Conservation (phyloP, 148 eudicot species). For the Cornus florida region DNA sequence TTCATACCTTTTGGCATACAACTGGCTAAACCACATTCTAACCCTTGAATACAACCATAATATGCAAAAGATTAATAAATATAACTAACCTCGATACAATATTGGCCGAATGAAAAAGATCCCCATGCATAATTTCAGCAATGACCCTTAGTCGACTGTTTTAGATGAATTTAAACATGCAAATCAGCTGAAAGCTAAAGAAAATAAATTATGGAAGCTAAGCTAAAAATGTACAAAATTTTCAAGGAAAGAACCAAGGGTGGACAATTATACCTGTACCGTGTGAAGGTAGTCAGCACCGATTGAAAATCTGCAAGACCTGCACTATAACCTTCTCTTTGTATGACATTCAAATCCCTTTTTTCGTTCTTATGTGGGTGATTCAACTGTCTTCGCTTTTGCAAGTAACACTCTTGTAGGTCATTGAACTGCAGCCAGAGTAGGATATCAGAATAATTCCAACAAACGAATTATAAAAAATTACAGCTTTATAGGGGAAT, state of each 20-base stretch:
- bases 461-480: neutral
- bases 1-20: neutral
- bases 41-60: slow-evolving; percentile 1
- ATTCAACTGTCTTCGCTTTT: slow-evolving; percentile 55
- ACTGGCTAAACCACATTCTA: neutral
- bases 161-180: slow-evolving; percentile 12
- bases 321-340: slow-evolving; percentile 50
- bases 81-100: slow-evolving; percentile 53
- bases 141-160: slow-evolving; percentile 67
- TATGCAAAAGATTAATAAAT: neutral
- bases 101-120: slow-evolving; percentile 65
- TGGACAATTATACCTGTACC: slow-evolving; percentile 43
- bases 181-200: slow-evolving; percentile 4
- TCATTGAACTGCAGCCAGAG: slow-evolving; percentile 49
- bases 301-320: slow-evolving; percentile 67
- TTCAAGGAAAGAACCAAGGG: neutral
- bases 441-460: slow-evolving; percentile 1
- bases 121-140: slow-evolving; percentile 62
- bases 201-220: neutral
- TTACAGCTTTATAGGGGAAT: neutral
- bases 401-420: slow-evolving; percentile 66
- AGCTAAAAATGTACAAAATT: slow-evolving; percentile 4
- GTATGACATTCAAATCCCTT: slow-evolving; percentile 36
- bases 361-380: slow-evolving; percentile 39
- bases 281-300: slow-evolving; percentile 56